Conservation (phyloP, 495 filamentous ascomycete species). For the Hypoxylon subgilvum region DNA sequence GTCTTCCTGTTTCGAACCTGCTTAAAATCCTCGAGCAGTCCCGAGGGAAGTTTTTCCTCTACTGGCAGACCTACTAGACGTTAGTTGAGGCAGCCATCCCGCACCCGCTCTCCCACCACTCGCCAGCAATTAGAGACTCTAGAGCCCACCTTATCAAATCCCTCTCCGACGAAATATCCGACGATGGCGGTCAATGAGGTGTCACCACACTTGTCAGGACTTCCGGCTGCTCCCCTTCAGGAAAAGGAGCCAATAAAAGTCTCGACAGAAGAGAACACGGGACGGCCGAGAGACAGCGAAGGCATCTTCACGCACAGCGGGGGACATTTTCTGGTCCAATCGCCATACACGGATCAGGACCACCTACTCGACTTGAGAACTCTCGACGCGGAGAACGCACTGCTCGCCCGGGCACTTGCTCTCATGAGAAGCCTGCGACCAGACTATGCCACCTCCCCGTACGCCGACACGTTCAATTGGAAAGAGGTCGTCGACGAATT, state of each 20-base stretch:
- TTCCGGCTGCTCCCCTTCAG: not conserved
- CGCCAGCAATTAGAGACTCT: not conserved
- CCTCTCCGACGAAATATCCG: not conserved
- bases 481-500: constrained; percentile 63
- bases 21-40: not conserved
- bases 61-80: not conserved
- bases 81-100: not conserved
- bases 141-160: constrained; percentile 6
- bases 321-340: constrained; percentile 63
- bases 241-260: constrained; percentile 27
- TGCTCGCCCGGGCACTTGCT: constrained; percentile 75
- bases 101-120: not conserved
- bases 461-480: constrained; percentile 82
- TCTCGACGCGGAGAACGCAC: constrained; percentile 65
- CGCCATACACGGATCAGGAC: constrained; percentile 70
- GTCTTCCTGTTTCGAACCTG: not conserved
- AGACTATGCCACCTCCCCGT: constrained; percentile 79
- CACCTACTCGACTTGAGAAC: constrained; percentile 75
- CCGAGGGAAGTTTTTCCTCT: not conserved
- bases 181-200: constrained; percentile 34
- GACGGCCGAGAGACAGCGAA: not conserved
- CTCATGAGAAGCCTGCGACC: constrained; percentile 63
- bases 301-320: constrained; percentile 24
- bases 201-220: constrained; percentile 20
- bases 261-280: constrained; percentile 22